Base-by-base conservation (phyloP, 129 eudicot species). In the Glebionis coronaria region DNA sequence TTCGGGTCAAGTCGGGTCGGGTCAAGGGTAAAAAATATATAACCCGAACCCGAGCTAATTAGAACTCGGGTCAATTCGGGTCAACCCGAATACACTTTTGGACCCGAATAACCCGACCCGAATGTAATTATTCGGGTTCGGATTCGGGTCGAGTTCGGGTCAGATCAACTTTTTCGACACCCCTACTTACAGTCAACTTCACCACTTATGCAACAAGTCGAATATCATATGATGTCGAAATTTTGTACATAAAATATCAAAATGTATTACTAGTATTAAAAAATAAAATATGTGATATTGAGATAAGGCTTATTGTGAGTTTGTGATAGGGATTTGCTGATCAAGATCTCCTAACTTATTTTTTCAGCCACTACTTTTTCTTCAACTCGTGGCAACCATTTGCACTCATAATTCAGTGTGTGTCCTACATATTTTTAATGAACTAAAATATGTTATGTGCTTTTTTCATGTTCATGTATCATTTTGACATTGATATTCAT, bases 301-400 rank as follows among this genome's bases (percentile, higher is more conserved):
- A 55, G 73, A 18, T 54, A 69, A 46, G 21, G 62, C 42, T 61
- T 47, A 51, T 54, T 18, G 45, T 11, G 49, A 61, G 12, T 21
- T 69, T 12, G 81, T 79, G 84, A 83, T 76, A 63, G 84, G 77
- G 80, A 83, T 57, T 76, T 67, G 21, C 57, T 55, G 9, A 3
- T 45, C 5, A 29, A 61, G 78, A 74, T 70, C 73, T 67, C 63
- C 50, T 1, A 27, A 47, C 67, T 44, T 10, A 15, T 15, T 44
- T 65, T 52, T 73, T 75, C 31, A 71, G 1, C 84, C 84, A 80
- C 84, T 62, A 64, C 16, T 70, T 68, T 57, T 13, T 64, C 13
- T 7, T 9, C n/a, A 49, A 62, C 28, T 81, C 76, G 85, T 77
- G 82, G 82, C 77, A 64, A 56, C 46, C 16, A 51, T 68, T 25